Base-by-base conservation (phyloP, 2,329 filamentous ascomycete species). In the Rhynchosporium secalis region DNA sequence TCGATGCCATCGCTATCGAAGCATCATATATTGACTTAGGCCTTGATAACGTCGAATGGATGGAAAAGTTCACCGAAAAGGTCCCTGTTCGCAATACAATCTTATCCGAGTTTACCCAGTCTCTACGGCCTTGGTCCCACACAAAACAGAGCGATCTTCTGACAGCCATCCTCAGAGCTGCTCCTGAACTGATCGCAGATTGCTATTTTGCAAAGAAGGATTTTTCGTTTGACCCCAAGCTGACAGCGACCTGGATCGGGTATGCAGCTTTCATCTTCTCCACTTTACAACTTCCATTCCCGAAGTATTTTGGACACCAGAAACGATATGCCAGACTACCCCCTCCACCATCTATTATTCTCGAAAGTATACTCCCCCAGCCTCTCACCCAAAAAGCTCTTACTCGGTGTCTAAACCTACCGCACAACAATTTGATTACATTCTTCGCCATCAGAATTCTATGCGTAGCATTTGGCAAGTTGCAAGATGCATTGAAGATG, bases 181-280 rank as follows among this genome's bases (percentile, higher is more conserved):
- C 89, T 0, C 94, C 96, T 0, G 95, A 98, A 75, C 81, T 98
- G 3, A 85, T 96, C 1, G 89, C 92, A 48, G 87, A 92, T 71
- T 99, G 96, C 74, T 98, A 96, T 72, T 81, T 86, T 48, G 87
- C 85, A 72, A 93, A 92, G 72, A 87, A 84, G 64, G 85, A 88
- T 59, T 95, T 98, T 71, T 86, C 88, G 0, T 92, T 96, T 66
- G 93, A 98, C 47, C 93, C 95, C 0, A 98, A 96, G 72, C 81
- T 96, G 4, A 95, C 92, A 3, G 88, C 92, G 49, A 95, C 92
- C 0, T 99, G 95, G 95, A 90, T 98, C 68, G 93, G 94, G 47
- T 96, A 96, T 73, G 92, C 92, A 0, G 87, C 92, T 0, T 91
- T 98, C 65, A 78, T 99, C 4, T 96, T 96, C 75, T 90, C 89